These are phyloP conservation scores for Ramichloridium luteum DNA, from an alignment of 2,329 filamentous ascomycete genomes.

Conservation along the genomic window DNA sequence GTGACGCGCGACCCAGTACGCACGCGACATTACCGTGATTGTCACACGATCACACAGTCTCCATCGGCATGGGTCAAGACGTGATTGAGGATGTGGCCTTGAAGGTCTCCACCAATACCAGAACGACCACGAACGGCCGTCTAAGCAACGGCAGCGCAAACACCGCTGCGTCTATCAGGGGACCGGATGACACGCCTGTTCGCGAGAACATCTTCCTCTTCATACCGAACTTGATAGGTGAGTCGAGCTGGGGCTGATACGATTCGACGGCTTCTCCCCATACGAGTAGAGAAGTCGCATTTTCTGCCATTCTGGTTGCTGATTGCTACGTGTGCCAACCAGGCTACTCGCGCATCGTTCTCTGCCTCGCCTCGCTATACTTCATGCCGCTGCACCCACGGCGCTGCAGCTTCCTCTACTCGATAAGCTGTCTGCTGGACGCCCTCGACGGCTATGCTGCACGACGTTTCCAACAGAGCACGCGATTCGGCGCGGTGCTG, in stretches of 20 bases:
- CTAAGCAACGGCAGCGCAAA: not conserved
- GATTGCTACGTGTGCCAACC: too few species aligned
- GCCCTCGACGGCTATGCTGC: constrained; percentile 93
- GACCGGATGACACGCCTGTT: too few species aligned
- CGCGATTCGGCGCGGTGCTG: constrained; percentile 87
- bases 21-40: too few species aligned
- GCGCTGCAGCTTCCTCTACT: constrained; percentile 84
- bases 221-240: constrained; percentile 41
- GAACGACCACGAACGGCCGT: not conserved
- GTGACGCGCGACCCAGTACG: too few species aligned
- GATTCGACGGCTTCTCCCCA: too few species aligned
- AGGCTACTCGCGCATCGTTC: constrained; percentile 41
- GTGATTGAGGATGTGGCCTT: constrained; percentile 12
- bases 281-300: constrained; percentile 23
- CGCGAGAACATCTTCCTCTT: constrained; percentile 44
- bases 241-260: too few species aligned
- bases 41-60: not conserved
- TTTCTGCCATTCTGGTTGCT: too few species aligned
- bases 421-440: constrained; percentile 86
- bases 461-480: constrained; percentile 74
- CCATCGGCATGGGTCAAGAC: constrained; percentile 13
- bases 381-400: constrained; percentile 99
- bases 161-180: too few species aligned
- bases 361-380: constrained; percentile 80
- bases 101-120: too few species aligned